These are phyloP conservation scores for Oryza longistaminata DNA, from an alignment of 176 grass and related monocot genomes.

Conservation along the genomic window DNA sequence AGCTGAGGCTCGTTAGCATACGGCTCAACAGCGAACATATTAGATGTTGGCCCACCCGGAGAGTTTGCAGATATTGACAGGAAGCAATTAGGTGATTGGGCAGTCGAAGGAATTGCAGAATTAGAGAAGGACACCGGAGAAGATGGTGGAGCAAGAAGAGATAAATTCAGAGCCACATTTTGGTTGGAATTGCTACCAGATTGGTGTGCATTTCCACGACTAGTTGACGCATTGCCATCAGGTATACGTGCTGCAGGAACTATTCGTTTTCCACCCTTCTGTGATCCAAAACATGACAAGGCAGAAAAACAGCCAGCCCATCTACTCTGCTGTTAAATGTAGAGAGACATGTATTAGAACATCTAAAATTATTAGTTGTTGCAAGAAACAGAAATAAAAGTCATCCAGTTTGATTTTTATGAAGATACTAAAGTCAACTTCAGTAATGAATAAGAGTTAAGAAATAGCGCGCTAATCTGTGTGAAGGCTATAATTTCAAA, in stretches of 20 bases:
- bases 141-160: slow-evolving; percentile 81
- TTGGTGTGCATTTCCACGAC: slow-evolving; percentile 54
- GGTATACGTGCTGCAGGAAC: slow-evolving; percentile 76
- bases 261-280: slow-evolving; percentile 74
- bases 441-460: not conserved
- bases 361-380: slow-evolving; percentile 1
- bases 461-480: not conserved
- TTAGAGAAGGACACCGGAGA: slow-evolving; percentile 82
- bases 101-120: slow-evolving; percentile 74
- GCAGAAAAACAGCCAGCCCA: slow-evolving; percentile 79
- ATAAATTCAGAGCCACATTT: slow-evolving; percentile 64
- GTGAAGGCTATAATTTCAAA: not conserved
- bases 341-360: slow-evolving; percentile 28
- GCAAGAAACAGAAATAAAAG: slow-evolving; percentile 17
- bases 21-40: slow-evolving; percentile 79
- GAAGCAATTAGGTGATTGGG: slow-evolving; percentile 76
- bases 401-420: not conserved
- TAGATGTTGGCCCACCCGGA: slow-evolving; percentile 65
- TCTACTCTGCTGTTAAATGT: slow-evolving; percentile 53
- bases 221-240: slow-evolving; percentile 56
- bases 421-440: not conserved
- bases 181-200: slow-evolving; percentile 65
- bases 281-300: slow-evolving; percentile 77
- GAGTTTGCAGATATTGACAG: slow-evolving; percentile 77
- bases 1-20: slow-evolving; percentile 88